A percentile compares a stretch with the other conserved stretches of the same genome.
Conservation (phyloP, 495 filamentous ascomycete species). For the Amphirosellinia nigrospora region DNA sequence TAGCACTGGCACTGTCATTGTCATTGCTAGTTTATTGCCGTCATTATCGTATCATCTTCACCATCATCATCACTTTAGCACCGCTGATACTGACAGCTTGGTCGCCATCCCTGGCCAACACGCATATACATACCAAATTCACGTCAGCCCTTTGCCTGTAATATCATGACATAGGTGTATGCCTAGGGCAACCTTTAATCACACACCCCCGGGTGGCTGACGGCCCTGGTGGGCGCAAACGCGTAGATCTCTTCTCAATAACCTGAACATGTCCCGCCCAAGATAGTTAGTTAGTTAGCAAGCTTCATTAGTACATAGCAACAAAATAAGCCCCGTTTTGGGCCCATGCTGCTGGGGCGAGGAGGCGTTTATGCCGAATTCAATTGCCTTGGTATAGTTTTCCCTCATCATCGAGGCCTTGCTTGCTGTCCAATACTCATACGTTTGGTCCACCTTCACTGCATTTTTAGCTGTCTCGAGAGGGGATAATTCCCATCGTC, state of each 20-base stretch:
- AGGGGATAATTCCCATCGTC: constrained; percentile 29
- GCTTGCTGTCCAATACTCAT: constrained; percentile 23
- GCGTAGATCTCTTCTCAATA: constrained; percentile 25
- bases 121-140: constrained; percentile 12
- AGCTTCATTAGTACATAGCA: constrained; percentile 14
- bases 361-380: constrained; percentile 25
- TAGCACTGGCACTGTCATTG: neutral
- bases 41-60: neutral
- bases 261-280: constrained; percentile 25
- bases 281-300: constrained; percentile 28
- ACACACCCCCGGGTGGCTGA: neutral
- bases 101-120: neutral
- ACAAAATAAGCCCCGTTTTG: constrained; percentile 23
- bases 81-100: neutral
- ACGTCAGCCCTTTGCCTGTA: constrained; percentile 13
- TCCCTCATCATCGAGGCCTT: constrained; percentile 15
- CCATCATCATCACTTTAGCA: neutral
- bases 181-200: neutral
- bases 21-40: neutral
- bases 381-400: constrained; percentile 19
- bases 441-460: constrained; percentile 24
- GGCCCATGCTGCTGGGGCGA: constrained; percentile 17
- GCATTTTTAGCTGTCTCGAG: too few relatives aligned
- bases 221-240: constrained; percentile 8
- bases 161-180: constrained; percentile 22